Base-by-base conservation (phyloP, 495 filamentous ascomycete genomes). In the Aspergillus egyptiacus region DNA sequence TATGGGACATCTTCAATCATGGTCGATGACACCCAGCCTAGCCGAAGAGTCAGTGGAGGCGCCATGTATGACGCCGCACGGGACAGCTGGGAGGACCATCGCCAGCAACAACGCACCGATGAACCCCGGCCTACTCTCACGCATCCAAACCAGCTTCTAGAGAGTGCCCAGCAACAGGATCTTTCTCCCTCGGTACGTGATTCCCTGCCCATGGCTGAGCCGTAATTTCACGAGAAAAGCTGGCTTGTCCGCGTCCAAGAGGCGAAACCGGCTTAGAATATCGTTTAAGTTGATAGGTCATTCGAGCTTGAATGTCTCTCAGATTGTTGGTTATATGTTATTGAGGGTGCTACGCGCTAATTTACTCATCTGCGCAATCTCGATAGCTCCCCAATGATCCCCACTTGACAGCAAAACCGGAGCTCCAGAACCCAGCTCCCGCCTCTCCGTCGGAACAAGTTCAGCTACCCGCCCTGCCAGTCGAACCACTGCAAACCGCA, bases 41-140 rank as follows among this genome's bases (percentile, higher is more conserved):
- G 35, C 37, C 54, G 43, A 28, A 20, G 45, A 33, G 46, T 20
- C 23, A 37, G 48, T n/a, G 46, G 41, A 42, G 36, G 44, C 44
- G 42, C 40, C 15, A 70, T 70, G 66, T 73, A 72, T 47, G 70
- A 73, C 60, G 66, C 70, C 23, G 70, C 70, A 28, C 57, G 70
- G 53, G 70, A 73, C 58, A 57, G 53, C 40, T 72, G 56, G 54
- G 48, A 53, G 46, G 48, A 54, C 28, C 32, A 45, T 15, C 30
- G 46, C 9, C 34, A 14, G 9, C 20, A 40, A 35, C 37, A 17
- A 15, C 46, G 31, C 32, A 23, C n/a, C 7, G 20, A 39, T 31
- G 15, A 44, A 5, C 36, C 50, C n/a, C 20, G 10, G 23, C 30
- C 40, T 31, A 23, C 19, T 20, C 14, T 31, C 10, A 35, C 28